Conservation (phyloP, 2,329 filamentous ascomycete genomes). For the Fusarium vanettenii region DNA sequence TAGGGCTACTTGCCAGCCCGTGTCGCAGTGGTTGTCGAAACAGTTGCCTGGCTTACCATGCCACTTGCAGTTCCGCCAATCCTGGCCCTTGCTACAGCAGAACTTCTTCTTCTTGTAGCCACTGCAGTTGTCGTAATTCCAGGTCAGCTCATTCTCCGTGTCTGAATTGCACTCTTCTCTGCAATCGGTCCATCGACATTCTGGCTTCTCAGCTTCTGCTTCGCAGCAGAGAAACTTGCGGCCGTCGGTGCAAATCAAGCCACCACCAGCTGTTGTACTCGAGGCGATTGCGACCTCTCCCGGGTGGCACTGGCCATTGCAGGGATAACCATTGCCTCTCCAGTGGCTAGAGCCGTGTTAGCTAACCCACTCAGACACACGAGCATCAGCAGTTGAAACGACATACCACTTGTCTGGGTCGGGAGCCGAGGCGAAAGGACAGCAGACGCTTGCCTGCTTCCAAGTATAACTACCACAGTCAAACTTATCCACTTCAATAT, state of each 20-base stretch:
- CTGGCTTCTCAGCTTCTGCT: slow-evolving; percentile 4
- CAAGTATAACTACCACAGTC: too few species aligned
- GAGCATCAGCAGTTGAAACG: too few species aligned
- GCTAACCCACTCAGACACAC: too few species aligned
- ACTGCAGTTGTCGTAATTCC: slow-evolving; percentile 18
- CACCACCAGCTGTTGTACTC: slow-evolving; percentile 43
- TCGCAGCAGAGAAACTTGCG: slow-evolving; percentile 47
- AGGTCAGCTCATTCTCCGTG: neutral
- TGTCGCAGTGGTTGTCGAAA: slow-evolving; percentile 48
- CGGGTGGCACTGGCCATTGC: slow-evolving; percentile 49
- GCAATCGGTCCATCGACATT: neutral
- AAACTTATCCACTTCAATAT: neutral
- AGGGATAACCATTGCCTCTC: slow-evolving; percentile 44
- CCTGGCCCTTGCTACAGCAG: slow-evolving; percentile 43
- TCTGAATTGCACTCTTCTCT: slow-evolving; percentile 8
- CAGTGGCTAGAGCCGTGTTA: slow-evolving; percentile 22
- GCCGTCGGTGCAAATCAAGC: slow-evolving; percentile 44
- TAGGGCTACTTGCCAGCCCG: slow-evolving; percentile 29
- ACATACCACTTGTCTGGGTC: slow-evolving; percentile 41
- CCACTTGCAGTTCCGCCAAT: slow-evolving; percentile 51
- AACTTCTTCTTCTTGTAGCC: slow-evolving; percentile 35
- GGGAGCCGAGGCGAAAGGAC: slow-evolving; percentile 46
- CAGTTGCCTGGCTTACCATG: slow-evolving; percentile 48
- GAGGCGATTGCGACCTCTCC: slow-evolving; percentile 46
- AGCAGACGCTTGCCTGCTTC: slow-evolving; percentile 43